Percentiles rank a stretch among this genome's conserved stretches.
Conservation (phyloP, 2,329 filamentous ascomycete species). For the Epichloe gansuensis region DNA sequence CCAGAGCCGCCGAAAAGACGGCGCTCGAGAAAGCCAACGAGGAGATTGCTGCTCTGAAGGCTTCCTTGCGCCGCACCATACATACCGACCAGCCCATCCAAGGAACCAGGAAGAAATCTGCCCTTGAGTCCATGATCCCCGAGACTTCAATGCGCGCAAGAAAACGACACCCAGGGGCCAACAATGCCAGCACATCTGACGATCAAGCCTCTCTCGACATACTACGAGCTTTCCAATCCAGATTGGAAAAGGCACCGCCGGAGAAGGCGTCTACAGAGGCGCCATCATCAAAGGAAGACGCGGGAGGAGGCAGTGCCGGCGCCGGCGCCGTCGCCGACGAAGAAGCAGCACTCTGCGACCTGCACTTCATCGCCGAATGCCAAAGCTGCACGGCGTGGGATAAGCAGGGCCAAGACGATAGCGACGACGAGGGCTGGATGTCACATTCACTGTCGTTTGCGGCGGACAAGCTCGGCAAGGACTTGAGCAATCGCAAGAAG, state of each 20-base stretch:
- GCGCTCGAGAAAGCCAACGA: constrained; percentile 61
- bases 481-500: constrained; percentile 79
- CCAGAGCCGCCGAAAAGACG: constrained; percentile 29
- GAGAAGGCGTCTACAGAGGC: constrained; percentile 27
- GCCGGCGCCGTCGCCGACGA: constrained; percentile 32
- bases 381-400: constrained; percentile 87
- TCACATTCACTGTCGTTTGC: constrained; percentile 74
- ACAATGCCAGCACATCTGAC: constrained; percentile 37
- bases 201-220: constrained; percentile 57
- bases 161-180: constrained; percentile 51
- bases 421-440: constrained; percentile 67
- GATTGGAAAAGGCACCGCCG: constrained; percentile 47
- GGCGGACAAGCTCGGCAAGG: constrained; percentile 83
- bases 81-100: constrained; percentile 33
- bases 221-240: constrained; percentile 68
- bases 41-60: constrained; percentile 69
- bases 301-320: constrained; percentile 9
- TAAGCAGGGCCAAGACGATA: constrained; percentile 45
- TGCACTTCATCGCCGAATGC: constrained; percentile 93
- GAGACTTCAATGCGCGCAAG: constrained; percentile 57
- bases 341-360: constrained; percentile 70
- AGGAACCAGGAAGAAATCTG: constrained; percentile 48
- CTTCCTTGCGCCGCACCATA: constrained; percentile 62
- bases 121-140: constrained; percentile 64
- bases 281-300: constrained; percentile 26